A percentile compares a stretch with the other conserved stretches of the same genome.
Conservation (phyloP, 148 eudicot species). For the Camellia granthamiana region DNA sequence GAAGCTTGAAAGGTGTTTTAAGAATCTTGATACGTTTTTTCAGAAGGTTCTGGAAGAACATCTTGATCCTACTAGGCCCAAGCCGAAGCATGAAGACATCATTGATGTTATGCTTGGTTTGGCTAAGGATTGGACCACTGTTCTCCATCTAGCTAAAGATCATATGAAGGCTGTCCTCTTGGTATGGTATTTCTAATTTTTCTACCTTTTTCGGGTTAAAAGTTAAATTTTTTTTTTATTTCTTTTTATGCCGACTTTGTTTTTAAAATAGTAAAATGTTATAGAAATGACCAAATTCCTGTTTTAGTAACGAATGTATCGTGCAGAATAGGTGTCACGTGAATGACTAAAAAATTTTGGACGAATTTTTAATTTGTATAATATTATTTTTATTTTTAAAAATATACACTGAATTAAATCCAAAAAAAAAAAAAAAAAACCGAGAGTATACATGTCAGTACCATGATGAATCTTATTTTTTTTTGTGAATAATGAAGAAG, state of each 20-base stretch:
- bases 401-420: too few species aligned
- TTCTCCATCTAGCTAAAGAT: neutral
- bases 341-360: too few species aligned
- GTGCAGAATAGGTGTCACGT: too few species aligned
- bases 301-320: too few species aligned
- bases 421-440: too few species aligned
- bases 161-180: constrained; percentile 3
- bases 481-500: too few species aligned
- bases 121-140: neutral
- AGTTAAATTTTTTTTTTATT: neutral
- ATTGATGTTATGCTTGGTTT: constrained; percentile 1
- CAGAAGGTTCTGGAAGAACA: constrained; percentile 6
- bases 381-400: too few species aligned
- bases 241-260: neutral
- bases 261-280: neutral
- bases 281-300: too few species aligned
- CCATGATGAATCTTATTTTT: too few species aligned
- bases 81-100: neutral
- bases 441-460: too few species aligned
- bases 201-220: neutral
- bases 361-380: too few species aligned
- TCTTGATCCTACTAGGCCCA: constrained; percentile 7
- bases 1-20: constrained; percentile 1
- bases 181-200: neutral
- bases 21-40: constrained; percentile 8